Base-by-base conservation (phyloP, 2,329 filamentous ascomycete genomes). In the Triangularia verruculosa region DNA sequence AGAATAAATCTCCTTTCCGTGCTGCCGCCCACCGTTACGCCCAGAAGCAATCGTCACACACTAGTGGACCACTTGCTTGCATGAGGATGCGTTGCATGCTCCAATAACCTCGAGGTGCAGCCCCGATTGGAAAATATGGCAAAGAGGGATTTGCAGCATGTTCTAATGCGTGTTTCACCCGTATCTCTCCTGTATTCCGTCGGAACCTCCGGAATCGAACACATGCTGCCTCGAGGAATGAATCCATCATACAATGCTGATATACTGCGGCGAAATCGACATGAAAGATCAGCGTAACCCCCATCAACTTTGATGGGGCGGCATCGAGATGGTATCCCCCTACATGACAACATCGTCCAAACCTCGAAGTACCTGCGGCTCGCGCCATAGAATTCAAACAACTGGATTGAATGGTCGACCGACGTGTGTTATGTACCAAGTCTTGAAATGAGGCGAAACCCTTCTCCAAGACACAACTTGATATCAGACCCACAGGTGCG, bases 41-140 rank as follows among this genome's bases (percentile, higher is more conserved):
- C 51, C 51, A 54, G 1, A 54, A 28, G 22, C 1, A 24, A 13
- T n/a, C 15, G 51, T 54, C 51, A 4, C 51, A 54, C 51, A 54
- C 51, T 54, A 27, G 51, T 54, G 51, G 51, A 54, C 51, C 39
- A 54, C 22, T 25, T 54, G 51, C 22, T 28, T 54, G 51, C 51
- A 54, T 54, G 51, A 54, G 22, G 51, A 12, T 24, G 22, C 5
- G 7, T 8, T 6, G 51, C 7, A 20, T 47, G 39, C n/a, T 12
- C 34, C 39, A 47, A 47, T 20, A 47, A 6, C 51, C 9, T 27
- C 27, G 51, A 15, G 51, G 51, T 54, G 22, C 51, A 20, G 51
- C 51, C 51, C 51, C 51, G 17, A 24, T n/a, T 27, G 22, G 25
- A 28, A 47, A 54, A 54, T 28, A 54, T 54, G 51, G 39, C n/a